Evolutionary conservation across 2,329 filamentous ascomycete genomes (phyloP).

Genomic region (Verticillium isaacii): DNA sequence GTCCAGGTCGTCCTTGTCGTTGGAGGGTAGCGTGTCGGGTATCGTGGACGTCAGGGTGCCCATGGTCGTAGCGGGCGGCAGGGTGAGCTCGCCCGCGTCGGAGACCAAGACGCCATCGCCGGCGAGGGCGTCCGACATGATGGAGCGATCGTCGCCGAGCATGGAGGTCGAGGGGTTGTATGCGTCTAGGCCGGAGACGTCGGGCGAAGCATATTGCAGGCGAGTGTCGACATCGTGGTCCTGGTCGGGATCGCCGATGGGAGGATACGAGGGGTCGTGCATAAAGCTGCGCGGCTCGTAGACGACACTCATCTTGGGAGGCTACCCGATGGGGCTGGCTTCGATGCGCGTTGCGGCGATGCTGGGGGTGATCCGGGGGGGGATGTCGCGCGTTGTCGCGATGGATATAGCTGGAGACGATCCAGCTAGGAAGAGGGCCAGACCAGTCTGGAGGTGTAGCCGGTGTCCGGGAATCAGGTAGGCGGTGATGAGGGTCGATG

Average conservation of each 20-base stretch:
- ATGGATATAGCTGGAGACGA: background rate
- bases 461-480: background rate
- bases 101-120: constrained; percentile 29
- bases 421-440: background rate
- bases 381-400: background rate
- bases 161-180: constrained; percentile 35
- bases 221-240: constrained; percentile 25
- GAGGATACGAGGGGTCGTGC: constrained; percentile 41
- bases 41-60: constrained; percentile 26
- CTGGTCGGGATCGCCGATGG: constrained; percentile 39
- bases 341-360: background rate
- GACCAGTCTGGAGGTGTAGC: background rate
- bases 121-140: constrained; percentile 29
- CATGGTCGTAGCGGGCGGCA: constrained; percentile 20
- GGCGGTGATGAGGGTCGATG: background rate
- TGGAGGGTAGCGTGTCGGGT: constrained; percentile 22
- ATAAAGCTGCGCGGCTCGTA: constrained; percentile 46
- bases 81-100: constrained; percentile 33
- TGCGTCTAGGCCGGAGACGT: constrained; percentile 36
- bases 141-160: constrained; percentile 30
- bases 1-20: constrained; percentile 12
- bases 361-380: background rate
- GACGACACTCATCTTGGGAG: constrained; percentile 42
- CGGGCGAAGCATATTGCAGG: constrained; percentile 28
- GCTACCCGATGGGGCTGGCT: constrained; percentile 1